Evolutionary conservation across 768 basidiomycete species (phyloP).

Genomic region (Tulasnella sp.): DNA sequence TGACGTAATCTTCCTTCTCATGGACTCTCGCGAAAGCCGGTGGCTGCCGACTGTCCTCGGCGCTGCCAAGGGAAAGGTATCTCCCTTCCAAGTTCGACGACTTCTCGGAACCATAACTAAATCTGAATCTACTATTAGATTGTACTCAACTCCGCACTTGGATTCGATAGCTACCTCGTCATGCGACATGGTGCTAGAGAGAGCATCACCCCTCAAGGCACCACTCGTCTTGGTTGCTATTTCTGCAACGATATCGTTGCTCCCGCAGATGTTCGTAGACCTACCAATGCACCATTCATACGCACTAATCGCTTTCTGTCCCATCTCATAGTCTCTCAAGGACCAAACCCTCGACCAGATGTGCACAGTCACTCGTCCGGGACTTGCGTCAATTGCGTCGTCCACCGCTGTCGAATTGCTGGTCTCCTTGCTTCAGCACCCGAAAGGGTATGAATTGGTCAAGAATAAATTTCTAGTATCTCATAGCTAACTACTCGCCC

Average conservation of each 20-base stretch:
- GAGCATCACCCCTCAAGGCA: constrained; percentile 22
- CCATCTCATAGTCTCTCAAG: constrained; percentile 42
- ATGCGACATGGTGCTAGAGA: constrained; percentile 84
- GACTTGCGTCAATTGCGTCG: constrained; percentile 83
- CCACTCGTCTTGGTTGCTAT: constrained; percentile 70
- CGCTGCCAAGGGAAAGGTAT: constrained; percentile 72
- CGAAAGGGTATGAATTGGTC: constrained; percentile 49
- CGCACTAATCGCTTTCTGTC: background rate
- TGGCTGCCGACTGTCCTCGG: constrained; percentile 92
- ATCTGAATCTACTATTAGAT: constrained; percentile 37
- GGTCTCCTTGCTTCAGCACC: constrained; percentile 80
- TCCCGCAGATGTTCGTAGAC: constrained; percentile 66
- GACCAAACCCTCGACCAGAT: constrained; percentile 96
- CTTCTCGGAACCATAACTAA: background rate
- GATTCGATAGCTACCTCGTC: constrained; percentile 92
- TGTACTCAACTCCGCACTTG: constrained; percentile 86
- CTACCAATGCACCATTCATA: background rate
- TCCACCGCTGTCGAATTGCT: constrained; percentile 89
- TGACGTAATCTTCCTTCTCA: constrained; percentile 84
- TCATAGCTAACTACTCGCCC: background rate
- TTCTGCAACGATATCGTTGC: constrained; percentile 98
- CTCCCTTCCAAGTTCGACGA: background rate
- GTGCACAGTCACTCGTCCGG: constrained; percentile 97
- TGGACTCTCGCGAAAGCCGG: constrained; percentile 96
- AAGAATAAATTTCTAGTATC: constrained; percentile 16